phyloP scores from a whole-genome alignment of 306 rosid species.

The Parietaria judaica region DNA sequence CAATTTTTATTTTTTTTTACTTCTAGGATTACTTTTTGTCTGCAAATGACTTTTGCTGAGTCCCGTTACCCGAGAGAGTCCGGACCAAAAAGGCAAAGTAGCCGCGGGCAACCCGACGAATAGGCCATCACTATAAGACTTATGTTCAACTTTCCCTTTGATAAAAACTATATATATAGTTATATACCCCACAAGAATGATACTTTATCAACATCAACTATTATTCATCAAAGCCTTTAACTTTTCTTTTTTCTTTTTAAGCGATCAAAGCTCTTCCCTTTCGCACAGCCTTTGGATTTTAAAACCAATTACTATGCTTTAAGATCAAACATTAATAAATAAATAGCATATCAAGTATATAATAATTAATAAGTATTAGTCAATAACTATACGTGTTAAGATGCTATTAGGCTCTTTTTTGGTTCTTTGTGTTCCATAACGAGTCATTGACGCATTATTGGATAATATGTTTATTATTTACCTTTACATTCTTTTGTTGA shows the following conservation, averaged over 20 bases:
- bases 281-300: neutral
- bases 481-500: neutral
- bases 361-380: neutral
- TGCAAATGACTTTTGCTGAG: no score
- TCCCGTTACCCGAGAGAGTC: no score
- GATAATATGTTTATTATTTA: neutral
- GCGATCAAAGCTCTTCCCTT: neutral
- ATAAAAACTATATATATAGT: no score
- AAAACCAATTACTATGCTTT: neutral
- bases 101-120: no score
- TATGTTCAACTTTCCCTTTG: neutral
- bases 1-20: no score
- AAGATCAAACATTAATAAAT: neutral
- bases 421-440: neutral
- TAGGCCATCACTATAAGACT: neutral
- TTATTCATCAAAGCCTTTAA: neutral
- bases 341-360: neutral
- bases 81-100: no score
- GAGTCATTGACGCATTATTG: neutral
- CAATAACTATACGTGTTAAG: neutral
- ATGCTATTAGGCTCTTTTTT: neutral
- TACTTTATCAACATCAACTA: neutral
- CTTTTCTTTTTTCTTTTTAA: neutral
- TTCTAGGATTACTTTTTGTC: no score
- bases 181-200: slow-evolving; percentile 7